Evolutionary conservation across 257 asterid genomes (phyloP).

Genomic region (Mentha longifolia): DNA sequence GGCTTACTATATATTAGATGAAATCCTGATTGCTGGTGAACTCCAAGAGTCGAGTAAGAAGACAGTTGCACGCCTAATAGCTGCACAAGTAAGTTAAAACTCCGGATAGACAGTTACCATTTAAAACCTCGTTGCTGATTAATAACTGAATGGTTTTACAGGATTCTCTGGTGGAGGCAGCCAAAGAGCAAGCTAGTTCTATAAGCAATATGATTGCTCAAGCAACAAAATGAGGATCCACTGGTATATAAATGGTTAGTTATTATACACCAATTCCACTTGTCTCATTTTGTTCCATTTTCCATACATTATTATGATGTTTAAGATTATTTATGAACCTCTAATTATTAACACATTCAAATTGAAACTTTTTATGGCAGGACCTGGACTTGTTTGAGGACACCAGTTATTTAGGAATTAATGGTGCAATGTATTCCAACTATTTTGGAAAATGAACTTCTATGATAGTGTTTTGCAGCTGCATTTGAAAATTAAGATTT

Average conservation of each 20-base stretch:
- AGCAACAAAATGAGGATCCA: slow-evolving; percentile 75
- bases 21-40: slow-evolving; percentile 93
- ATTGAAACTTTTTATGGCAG: slow-evolving; percentile 14
- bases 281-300: neutral
- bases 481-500: neutral
- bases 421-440: slow-evolving; percentile 16
- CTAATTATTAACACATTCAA: neutral
- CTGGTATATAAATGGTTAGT: slow-evolving; percentile 27
- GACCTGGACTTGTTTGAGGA: slow-evolving; percentile 25
- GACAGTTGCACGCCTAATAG: slow-evolving; percentile 92
- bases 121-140: slow-evolving; percentile 5
- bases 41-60: slow-evolving; percentile 99
- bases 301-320: neutral
- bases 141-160: slow-evolving; percentile 34
- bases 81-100: slow-evolving; percentile 74
- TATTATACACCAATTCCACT: neutral
- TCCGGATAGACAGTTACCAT: slow-evolving; percentile 20
- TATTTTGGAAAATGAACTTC: slow-evolving; percentile 3
- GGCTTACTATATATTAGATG: slow-evolving; percentile 97
- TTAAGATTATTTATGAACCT: neutral
- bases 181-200: slow-evolving; percentile 94
- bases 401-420: neutral
- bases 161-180: slow-evolving; percentile 98
- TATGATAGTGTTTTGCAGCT: slow-evolving; percentile 8
- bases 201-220: slow-evolving; percentile 87